phyloP scores from a whole-genome alignment of 257 asterid species.

The Nemophila menziesii region DNA sequence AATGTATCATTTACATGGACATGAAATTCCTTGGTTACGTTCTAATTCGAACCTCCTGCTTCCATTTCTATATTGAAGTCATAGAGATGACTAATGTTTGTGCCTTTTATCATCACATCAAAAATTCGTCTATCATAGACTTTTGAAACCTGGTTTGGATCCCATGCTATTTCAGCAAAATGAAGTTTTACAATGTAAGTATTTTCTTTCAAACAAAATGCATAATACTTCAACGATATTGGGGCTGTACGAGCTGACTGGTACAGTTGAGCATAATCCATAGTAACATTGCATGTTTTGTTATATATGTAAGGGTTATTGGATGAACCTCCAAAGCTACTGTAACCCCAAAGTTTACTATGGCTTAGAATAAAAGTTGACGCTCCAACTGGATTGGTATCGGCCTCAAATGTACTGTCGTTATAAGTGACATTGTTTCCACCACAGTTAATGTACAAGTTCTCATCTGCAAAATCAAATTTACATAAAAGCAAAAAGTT shows the following conservation, averaged over 20 bases:
- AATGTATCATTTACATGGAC: background rate
- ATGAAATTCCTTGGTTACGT: background rate
- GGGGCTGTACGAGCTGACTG: conserved; percentile 11
- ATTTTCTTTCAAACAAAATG: conserved; percentile 14
- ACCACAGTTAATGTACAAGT: conserved; percentile 16
- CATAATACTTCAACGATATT: conserved; percentile 22
- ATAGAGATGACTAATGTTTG: background rate
- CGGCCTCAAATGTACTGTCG: background rate
- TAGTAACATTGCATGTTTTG: conserved; percentile 1
- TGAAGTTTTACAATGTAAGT: background rate
- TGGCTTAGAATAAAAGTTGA: background rate
- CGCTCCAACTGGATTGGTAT: conserved; percentile 1
- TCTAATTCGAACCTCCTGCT: background rate
- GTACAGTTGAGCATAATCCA: conserved; percentile 12
- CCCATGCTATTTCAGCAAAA: no score
- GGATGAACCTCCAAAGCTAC: conserved; percentile 7
- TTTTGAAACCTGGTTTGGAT: no score
- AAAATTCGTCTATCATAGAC: no score
- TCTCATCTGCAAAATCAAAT: conserved; percentile 3
- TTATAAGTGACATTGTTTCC: background rate
- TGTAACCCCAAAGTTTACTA: conserved; percentile 10
- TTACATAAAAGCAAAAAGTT: background rate
- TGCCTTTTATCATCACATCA: background rate
- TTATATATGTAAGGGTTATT: background rate
- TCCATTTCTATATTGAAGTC: background rate